Evolutionary conservation across 345 rosid species (phyloP).

Genomic region (Bruguiera parviflora): DNA sequence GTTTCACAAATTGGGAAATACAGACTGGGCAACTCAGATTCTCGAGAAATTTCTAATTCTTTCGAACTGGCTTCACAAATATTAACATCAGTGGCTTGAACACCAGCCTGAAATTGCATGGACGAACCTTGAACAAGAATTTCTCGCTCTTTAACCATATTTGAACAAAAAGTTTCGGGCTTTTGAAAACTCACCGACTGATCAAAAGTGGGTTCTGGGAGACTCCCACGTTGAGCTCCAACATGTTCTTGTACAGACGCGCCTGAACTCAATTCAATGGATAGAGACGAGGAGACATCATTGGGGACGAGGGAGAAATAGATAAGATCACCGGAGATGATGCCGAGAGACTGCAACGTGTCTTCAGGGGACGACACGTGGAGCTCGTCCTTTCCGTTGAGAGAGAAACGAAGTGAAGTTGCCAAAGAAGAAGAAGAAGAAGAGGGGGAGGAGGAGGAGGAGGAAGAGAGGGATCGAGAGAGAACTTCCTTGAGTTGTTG

Average conservation of each 20-base stretch:
- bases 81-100: too few relatives aligned
- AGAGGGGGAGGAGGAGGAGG: conserved; percentile 23
- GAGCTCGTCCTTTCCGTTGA: conserved; percentile 65
- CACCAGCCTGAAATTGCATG: too few relatives aligned
- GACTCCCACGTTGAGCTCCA: neutral
- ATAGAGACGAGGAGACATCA: conserved; percentile 11
- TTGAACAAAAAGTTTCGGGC: neutral
- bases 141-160: neutral
- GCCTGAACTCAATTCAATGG: neutral
- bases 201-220: neutral
- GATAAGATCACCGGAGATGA: conserved; percentile 66
- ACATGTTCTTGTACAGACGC: neutral
- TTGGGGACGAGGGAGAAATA: conserved; percentile 44
- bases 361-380: conserved; percentile 36
- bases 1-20: too few relatives aligned
- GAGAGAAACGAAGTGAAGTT: conserved; percentile 45
- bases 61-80: conserved; percentile 6
- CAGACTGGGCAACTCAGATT: too few relatives aligned
- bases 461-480: conserved; percentile 10
- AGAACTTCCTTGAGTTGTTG: conserved; percentile 41
- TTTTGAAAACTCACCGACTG: neutral
- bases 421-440: conserved; percentile 7
- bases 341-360: conserved; percentile 54
- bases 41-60: conserved; percentile 6
- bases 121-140: neutral